Evolutionary conservation across 768 basidiomycete genomes (phyloP).

Genomic region (Leccinum uliginosum): DNA sequence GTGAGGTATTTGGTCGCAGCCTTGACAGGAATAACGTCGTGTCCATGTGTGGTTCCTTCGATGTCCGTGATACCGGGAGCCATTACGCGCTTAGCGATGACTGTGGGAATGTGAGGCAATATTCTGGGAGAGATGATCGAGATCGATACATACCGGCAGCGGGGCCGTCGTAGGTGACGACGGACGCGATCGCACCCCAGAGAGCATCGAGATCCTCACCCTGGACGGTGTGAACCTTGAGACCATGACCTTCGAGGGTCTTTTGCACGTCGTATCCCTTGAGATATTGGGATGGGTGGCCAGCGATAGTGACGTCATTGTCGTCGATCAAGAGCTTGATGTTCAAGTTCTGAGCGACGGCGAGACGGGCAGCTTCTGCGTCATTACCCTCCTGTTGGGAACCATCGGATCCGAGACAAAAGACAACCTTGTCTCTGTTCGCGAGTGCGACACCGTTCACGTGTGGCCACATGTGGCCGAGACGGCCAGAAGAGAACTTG

Average conservation of each 20-base stretch:
- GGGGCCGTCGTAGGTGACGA: slow-evolving; percentile 65
- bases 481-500: slow-evolving; percentile 90
- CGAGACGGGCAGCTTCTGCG: slow-evolving; percentile 83
- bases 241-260: slow-evolving; percentile 77
- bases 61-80: slow-evolving; percentile 69
- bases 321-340: slow-evolving; percentile 87
- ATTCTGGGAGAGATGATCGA: background rate
- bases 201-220: slow-evolving; percentile 80
- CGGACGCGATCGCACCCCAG: slow-evolving; percentile 58
- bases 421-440: slow-evolving; percentile 70
- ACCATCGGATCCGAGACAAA: slow-evolving; percentile 85
- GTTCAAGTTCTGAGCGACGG: slow-evolving; percentile 78
- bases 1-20: slow-evolving; percentile 72
- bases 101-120: slow-evolving; percentile 31
- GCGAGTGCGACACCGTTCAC: slow-evolving; percentile 85
- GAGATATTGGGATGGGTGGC: slow-evolving; percentile 83
- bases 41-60: slow-evolving; percentile 74
- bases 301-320: slow-evolving; percentile 91
- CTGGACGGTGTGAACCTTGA: slow-evolving; percentile 67
- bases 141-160: slow-evolving; percentile 53
- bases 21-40: slow-evolving; percentile 84
- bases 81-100: slow-evolving; percentile 67
- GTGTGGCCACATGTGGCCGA: slow-evolving; percentile 88
- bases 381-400: slow-evolving; percentile 92
- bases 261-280: slow-evolving; percentile 68